A percentile compares a stretch with the other conserved stretches of the same genome.
Conservation (phyloP, 2,329 filamentous ascomycete species). For the Periconia sp. region DNA sequence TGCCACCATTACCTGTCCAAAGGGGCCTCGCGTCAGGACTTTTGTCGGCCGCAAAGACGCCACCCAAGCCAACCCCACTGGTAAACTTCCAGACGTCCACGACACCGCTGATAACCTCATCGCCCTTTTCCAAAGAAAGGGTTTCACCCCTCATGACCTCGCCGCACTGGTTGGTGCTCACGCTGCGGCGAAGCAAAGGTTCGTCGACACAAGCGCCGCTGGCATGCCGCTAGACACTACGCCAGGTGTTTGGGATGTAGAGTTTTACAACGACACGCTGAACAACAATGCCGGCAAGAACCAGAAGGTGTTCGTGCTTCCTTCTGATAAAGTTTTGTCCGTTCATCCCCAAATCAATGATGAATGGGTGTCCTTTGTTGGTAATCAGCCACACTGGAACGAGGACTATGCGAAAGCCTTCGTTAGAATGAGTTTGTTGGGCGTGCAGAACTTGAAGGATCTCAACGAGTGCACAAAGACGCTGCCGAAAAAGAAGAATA, state of each 20-base stretch:
- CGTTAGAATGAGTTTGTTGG: slow-evolving; percentile 32
- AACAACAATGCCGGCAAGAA: slow-evolving; percentile 21
- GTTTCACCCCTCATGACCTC: slow-evolving; percentile 53
- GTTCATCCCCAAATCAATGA: slow-evolving; percentile 30
- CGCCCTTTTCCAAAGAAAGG: slow-evolving; percentile 53
- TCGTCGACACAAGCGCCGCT: slow-evolving; percentile 44
- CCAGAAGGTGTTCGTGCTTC: slow-evolving; percentile 31
- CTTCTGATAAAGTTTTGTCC: slow-evolving; percentile 27
- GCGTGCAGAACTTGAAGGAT: slow-evolving; percentile 22
- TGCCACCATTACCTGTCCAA: slow-evolving; percentile 53
- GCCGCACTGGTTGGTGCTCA: slow-evolving; percentile 60
- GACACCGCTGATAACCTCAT: slow-evolving; percentile 48
- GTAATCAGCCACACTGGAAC: slow-evolving; percentile 32
- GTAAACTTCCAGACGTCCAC: slow-evolving; percentile 50
- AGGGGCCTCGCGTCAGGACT: slow-evolving; percentile 55
- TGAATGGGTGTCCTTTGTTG: slow-evolving; percentile 28
- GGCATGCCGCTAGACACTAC: slow-evolving; percentile 51
- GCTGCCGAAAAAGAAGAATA: slow-evolving; percentile 18
- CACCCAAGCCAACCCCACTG: slow-evolving; percentile 42
- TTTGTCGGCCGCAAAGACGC: slow-evolving; percentile 55
- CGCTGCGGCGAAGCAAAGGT: slow-evolving; percentile 51
- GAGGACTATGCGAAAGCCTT: slow-evolving; percentile 36
- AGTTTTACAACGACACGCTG: slow-evolving; percentile 50
- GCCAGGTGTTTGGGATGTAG: slow-evolving; percentile 53
- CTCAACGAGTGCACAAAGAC: slow-evolving; percentile 34